Conservation (phyloP, 306 rosid species). For the Begonia loranthoides region DNA sequence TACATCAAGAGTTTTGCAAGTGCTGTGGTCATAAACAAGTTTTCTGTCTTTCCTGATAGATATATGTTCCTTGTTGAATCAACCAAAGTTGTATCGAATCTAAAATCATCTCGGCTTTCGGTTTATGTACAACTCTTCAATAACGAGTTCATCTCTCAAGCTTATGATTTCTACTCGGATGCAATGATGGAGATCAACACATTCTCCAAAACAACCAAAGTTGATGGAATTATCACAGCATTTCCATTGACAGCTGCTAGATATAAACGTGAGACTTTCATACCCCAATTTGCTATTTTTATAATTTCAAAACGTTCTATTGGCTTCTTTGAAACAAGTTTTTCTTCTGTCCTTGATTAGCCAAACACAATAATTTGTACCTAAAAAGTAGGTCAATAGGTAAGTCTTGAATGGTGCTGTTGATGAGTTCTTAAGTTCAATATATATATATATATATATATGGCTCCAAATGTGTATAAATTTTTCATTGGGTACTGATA, state of each 20-base stretch:
- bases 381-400: too few species aligned
- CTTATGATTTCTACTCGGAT: conserved; percentile 88
- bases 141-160: conserved; percentile 84
- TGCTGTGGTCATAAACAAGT: conserved; percentile 51
- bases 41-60: conserved; percentile 32
- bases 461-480: too few species aligned
- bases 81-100: conserved; percentile 28
- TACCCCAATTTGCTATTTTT: background rate
- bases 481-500: too few species aligned
- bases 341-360: too few species aligned
- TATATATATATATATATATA: too few species aligned
- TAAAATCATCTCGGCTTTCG: conserved; percentile 35
- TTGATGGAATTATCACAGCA: conserved; percentile 67
- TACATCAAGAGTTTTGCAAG: conserved; percentile 62
- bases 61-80: conserved; percentile 5
- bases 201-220: conserved; percentile 15
- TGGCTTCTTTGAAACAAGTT: too few species aligned
- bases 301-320: background rate
- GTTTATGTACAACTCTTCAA: conserved; percentile 70
- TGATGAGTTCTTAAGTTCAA: too few species aligned
- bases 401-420: too few species aligned
- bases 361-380: too few species aligned
- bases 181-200: conserved; percentile 72
- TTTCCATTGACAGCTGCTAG: conserved; percentile 71
- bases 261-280: conserved; percentile 65